Percentiles rank a stretch among this genome's conserved stretches.
phyloP scores from a whole-genome alignment of 768 basidiomycete genomes.

The Mycena albidolilacea region DNA sequence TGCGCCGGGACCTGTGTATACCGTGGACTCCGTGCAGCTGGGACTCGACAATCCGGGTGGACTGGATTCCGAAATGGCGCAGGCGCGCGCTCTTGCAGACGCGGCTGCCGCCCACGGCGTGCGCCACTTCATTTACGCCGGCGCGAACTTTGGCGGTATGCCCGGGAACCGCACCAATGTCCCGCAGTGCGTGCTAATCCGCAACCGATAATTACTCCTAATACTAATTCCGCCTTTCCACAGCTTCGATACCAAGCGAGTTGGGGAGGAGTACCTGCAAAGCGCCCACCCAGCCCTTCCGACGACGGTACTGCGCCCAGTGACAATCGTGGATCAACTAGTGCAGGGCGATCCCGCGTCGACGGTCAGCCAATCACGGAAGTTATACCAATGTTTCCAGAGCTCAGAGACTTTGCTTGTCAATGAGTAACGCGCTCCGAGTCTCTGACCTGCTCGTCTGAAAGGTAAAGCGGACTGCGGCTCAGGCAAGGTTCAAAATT shows the following conservation, averaged over 20 bases:
- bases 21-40: constrained; percentile 34
- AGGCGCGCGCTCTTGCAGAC: constrained; percentile 26
- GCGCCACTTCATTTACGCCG: constrained; percentile 29
- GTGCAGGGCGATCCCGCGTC: constrained; percentile 30
- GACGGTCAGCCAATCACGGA: no score
- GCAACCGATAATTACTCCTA: background rate
- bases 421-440: no score
- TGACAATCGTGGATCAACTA: constrained; percentile 36
- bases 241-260: constrained; percentile 26
- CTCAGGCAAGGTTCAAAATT: no score
- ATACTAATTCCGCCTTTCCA: background rate
- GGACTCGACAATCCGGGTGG: constrained; percentile 32
- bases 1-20: constrained; percentile 20
- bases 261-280: constrained; percentile 20
- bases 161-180: constrained; percentile 15
- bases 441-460: no score
- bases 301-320: constrained; percentile 26
- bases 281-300: constrained; percentile 22
- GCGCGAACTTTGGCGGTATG: constrained; percentile 24
- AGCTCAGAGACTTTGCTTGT: no score
- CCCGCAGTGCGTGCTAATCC: constrained; percentile 22
- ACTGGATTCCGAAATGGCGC: constrained; percentile 10
- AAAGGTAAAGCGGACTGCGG: no score
- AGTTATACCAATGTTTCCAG: no score
- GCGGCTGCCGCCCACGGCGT: constrained; percentile 26